phyloP scores from a whole-genome alignment of 495 filamentous ascomycete genomes.

The Neurospora sp. region DNA sequence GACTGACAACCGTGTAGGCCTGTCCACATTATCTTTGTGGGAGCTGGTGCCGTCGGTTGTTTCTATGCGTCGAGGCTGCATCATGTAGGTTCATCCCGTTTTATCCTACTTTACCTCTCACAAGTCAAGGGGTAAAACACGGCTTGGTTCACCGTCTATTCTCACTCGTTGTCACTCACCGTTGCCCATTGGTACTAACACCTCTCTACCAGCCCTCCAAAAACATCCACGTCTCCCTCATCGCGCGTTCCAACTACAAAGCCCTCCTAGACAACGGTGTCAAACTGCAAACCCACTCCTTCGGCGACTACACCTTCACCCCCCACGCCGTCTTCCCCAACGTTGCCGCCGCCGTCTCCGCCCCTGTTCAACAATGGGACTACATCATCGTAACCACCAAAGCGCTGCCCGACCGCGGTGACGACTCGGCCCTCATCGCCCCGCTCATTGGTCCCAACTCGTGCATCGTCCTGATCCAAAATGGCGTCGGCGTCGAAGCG shows the following conservation, averaged over 20 bases:
- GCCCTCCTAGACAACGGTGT: constrained; percentile 38
- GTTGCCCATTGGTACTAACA: not conserved
- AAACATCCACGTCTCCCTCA: constrained; percentile 35
- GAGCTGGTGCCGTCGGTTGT: constrained; percentile 48
- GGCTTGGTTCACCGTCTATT: too few relatives aligned
- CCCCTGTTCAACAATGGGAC: constrained; percentile 35
- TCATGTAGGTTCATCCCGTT: constrained; percentile 23
- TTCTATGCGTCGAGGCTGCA: constrained; percentile 50
- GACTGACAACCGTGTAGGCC: constrained; percentile 22
- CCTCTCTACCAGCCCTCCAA: constrained; percentile 21
- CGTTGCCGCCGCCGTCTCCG: constrained; percentile 23
- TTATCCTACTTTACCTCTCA: not conserved
- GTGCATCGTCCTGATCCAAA: constrained; percentile 56
- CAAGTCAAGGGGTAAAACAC: not conserved
- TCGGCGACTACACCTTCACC: constrained; percentile 42
- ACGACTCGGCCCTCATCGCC: constrained; percentile 38
- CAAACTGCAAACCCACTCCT: constrained; percentile 38
- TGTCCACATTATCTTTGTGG: constrained; percentile 44
- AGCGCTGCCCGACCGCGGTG: constrained; percentile 41
- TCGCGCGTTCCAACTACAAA: constrained; percentile 47
- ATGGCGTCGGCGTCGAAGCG: constrained; percentile 59
- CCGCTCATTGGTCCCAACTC: constrained; percentile 38
- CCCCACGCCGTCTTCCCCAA: constrained; percentile 39
- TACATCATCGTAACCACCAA: constrained; percentile 52
- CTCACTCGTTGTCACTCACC: too few relatives aligned